Percentiles rank a stretch among this genome's conserved stretches.
Conservation (phyloP, 768 basidiomycete genomes). For the Pholiota molesta region DNA sequence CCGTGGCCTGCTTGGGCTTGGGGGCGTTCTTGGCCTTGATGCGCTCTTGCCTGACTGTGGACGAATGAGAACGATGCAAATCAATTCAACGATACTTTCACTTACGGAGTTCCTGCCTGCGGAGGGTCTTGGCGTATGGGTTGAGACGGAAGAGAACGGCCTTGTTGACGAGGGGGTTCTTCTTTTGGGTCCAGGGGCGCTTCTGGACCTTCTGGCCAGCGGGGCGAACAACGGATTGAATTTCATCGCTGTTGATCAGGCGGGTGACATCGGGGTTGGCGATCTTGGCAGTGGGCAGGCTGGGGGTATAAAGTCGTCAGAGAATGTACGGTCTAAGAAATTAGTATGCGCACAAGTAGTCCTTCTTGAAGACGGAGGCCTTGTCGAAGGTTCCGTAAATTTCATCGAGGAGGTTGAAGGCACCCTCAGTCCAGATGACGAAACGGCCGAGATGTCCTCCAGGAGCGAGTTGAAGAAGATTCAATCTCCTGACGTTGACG, state of each 20-base stretch:
- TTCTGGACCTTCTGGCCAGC: slow-evolving; percentile 85
- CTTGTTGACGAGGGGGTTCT: slow-evolving; percentile 97
- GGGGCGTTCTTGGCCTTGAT: slow-evolving; percentile 63
- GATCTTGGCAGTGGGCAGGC: slow-evolving; percentile 96
- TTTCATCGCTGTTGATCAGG: slow-evolving; percentile 97
- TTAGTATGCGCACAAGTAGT: slow-evolving; percentile 64
- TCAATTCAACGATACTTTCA: slow-evolving; percentile 24
- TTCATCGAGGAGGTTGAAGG: slow-evolving; percentile 90
- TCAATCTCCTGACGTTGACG: slow-evolving; percentile 90
- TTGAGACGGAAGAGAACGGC: slow-evolving; percentile 95
- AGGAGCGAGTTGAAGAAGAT: slow-evolving; percentile 98
- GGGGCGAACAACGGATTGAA: slow-evolving; percentile 94
- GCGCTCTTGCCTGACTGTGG: slow-evolving; percentile 79
- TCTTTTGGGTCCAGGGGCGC: slow-evolving; percentile 98
- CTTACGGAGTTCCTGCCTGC: slow-evolving; percentile 86
- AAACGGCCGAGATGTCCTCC: slow-evolving; percentile 99
- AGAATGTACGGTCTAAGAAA: not conserved
- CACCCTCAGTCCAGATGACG: slow-evolving; percentile 98
- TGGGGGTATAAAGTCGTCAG: slow-evolving; percentile 26
- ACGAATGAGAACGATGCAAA: slow-evolving; percentile 15
- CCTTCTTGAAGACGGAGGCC: slow-evolving; percentile 84
- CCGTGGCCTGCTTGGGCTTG: slow-evolving; percentile 63
- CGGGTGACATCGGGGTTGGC: slow-evolving; percentile 96
- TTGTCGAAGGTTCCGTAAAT: slow-evolving; percentile 96
- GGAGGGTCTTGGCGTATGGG: slow-evolving; percentile 95